phyloP scores from a whole-genome alignment of 148 eudicot species.

The Dysphania ambrosioides region DNA sequence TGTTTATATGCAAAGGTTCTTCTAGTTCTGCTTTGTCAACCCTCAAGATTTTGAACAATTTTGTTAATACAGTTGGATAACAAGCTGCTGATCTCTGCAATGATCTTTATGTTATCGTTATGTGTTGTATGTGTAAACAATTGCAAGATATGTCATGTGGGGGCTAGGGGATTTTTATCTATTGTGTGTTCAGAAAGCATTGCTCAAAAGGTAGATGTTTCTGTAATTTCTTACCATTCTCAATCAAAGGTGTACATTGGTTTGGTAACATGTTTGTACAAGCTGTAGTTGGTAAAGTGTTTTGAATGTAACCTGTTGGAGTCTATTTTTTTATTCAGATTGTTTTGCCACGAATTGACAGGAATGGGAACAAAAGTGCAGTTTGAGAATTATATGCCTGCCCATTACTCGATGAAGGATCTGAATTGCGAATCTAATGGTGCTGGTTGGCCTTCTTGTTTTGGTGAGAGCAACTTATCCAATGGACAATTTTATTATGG shows the following conservation, averaged over 20 bases:
- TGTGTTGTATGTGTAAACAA: neutral
- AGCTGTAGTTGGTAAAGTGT: neutral
- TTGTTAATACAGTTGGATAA: neutral
- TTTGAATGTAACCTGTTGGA: neutral
- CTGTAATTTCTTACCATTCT: neutral
- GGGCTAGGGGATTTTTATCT: neutral
- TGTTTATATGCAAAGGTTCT: neutral
- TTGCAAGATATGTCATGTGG: neutral
- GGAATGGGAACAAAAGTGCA: conserved; percentile 86
- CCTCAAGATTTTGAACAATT: neutral
- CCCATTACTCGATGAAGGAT: conserved; percentile 70
- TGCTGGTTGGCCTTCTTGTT: conserved; percentile 62
- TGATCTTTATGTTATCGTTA: conserved; percentile 1
- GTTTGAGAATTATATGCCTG: conserved; percentile 53
- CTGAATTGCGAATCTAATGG: conserved; percentile 59
- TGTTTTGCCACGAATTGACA: conserved; percentile 33
- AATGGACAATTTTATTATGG: conserved; percentile 55
- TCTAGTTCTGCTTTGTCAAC: neutral
- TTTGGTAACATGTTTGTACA: neutral
- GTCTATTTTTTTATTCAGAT: conserved; percentile 3
- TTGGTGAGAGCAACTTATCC: conserved; percentile 47
- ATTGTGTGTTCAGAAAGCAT: neutral
- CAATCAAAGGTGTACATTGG: neutral
- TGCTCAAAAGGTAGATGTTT: neutral
- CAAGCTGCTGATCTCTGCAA: neutral